Conservation (phyloP, 1,139 yeast species). For the Scheffersomyces stambukii region DNA sequence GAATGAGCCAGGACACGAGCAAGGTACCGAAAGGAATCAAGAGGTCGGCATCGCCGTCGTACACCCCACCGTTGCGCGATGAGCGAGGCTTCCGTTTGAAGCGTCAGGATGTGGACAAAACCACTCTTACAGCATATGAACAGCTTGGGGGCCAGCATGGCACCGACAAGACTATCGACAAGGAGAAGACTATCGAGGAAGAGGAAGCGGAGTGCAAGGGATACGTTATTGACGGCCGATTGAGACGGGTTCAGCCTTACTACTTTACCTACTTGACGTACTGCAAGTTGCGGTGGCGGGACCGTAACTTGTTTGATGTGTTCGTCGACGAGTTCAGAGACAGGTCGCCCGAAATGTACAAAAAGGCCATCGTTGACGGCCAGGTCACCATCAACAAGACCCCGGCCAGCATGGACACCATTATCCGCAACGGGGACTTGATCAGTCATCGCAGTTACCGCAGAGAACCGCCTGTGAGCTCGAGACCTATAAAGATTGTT, state of each 20-base stretch:
- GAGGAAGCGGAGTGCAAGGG: conserved; percentile 53
- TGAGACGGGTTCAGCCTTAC: conserved; percentile 80
- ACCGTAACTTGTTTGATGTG: conserved; percentile 69
- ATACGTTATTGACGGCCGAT: conserved; percentile 51
- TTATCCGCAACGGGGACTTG: conserved; percentile 78
- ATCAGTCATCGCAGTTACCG: conserved; percentile 81
- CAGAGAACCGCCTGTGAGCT: conserved; percentile 87
- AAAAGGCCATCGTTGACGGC: conserved; percentile 64
- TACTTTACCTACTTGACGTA: conserved; percentile 85
- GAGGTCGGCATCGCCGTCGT: conserved; percentile 17
- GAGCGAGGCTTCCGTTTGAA: conserved; percentile 47
- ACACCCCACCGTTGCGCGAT: conserved; percentile 25
- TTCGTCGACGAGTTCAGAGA: conserved; percentile 85
- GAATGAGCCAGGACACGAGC: too few relatives aligned
- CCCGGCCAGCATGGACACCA: conserved; percentile 59
- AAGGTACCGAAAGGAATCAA: conserved; percentile 15
- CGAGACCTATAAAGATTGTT: conserved; percentile 66
- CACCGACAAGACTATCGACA: conserved; percentile 20
- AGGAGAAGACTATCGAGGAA: conserved; percentile 45
- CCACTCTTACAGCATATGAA: conserved; percentile 35
- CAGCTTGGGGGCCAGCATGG: conserved; percentile 33
- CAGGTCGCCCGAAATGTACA: conserved; percentile 65
- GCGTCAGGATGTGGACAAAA: conserved; percentile 43
- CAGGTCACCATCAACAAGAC: conserved; percentile 67
- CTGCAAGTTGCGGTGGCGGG: conserved; percentile 91